Conservation (phyloP, 306 rosid genomes). For the Quercus ilex region DNA sequence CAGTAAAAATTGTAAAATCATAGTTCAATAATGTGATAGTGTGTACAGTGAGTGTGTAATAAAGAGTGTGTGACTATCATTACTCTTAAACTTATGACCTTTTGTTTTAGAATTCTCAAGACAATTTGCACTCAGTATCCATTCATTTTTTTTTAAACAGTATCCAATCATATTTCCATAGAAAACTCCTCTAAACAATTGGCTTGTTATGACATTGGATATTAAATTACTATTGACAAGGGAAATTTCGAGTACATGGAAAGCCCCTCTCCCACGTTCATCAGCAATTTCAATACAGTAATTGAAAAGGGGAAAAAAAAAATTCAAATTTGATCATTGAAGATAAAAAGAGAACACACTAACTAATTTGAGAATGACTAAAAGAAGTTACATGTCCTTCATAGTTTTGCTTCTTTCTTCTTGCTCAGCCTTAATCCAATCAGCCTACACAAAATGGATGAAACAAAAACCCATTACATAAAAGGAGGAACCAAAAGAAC, state of each 20-base stretch:
- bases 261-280: background rate
- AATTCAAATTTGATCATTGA: background rate
- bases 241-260: too few species aligned
- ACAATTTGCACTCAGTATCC: too few species aligned
- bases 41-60: too few species aligned
- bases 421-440: conserved; percentile 90
- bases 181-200: too few species aligned
- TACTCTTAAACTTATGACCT: too few species aligned
- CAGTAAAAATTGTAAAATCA: too few species aligned
- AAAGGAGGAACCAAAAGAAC: background rate
- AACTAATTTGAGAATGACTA: background rate
- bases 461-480: background rate
- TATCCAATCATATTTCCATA: background rate
- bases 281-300: background rate
- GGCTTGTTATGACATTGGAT: too few species aligned
- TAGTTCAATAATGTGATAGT: too few species aligned
- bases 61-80: too few species aligned
- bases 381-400: conserved; percentile 19
- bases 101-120: too few species aligned
- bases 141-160: background rate
- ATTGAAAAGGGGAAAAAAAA: background rate
- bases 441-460: conserved; percentile 50
- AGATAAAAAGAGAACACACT: background rate
- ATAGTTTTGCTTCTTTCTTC: conserved; percentile 57
- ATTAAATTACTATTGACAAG: too few species aligned